Evolutionary conservation across 441 rosid species (phyloP).

Genomic region (Euphorbia schlechtendalii): DNA sequence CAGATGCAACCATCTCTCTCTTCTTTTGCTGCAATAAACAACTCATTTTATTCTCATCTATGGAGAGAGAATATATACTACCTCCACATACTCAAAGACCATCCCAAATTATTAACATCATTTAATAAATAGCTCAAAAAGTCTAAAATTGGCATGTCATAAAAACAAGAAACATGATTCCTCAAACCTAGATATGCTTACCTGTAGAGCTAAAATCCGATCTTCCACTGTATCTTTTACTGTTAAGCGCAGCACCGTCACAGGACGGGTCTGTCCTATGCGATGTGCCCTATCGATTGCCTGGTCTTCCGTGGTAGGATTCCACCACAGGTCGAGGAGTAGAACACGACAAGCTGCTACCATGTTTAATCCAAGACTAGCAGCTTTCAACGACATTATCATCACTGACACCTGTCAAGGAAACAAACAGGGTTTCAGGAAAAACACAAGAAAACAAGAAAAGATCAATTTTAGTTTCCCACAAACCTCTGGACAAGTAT

Average conservation of each 20-base stretch:
- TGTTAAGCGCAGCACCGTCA: conserved; percentile 74
- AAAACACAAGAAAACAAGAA: neutral
- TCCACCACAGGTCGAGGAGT: conserved; percentile 93
- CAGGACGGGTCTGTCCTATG: conserved; percentile 89
- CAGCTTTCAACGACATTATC: conserved; percentile 95
- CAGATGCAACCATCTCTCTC: conserved; percentile 88
- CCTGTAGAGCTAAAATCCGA: conserved; percentile 86
- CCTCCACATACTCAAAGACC: neutral
- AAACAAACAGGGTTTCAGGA: neutral
- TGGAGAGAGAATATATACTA: neutral
- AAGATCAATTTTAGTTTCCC: neutral
- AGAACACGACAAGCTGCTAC: conserved; percentile 88
- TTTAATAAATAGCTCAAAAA: too few relatives aligned
- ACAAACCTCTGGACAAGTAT: conserved; percentile 73
- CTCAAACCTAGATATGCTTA: conserved; percentile 2
- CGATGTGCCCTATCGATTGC: conserved; percentile 97
- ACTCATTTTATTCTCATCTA: neutral
- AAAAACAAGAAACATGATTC: too few relatives aligned
- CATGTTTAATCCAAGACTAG: conserved; percentile 93
- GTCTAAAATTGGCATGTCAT: too few relatives aligned
- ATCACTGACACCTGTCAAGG: conserved; percentile 65
- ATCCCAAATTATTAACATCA: too few relatives aligned
- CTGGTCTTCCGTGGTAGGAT: conserved; percentile 95
- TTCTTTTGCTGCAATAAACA: conserved; percentile 64
- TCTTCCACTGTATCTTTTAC: conserved; percentile 86